Base-by-base conservation (phyloP, 2,329 filamentous ascomycete genomes). In the Trichoderma brevicompactum region DNA sequence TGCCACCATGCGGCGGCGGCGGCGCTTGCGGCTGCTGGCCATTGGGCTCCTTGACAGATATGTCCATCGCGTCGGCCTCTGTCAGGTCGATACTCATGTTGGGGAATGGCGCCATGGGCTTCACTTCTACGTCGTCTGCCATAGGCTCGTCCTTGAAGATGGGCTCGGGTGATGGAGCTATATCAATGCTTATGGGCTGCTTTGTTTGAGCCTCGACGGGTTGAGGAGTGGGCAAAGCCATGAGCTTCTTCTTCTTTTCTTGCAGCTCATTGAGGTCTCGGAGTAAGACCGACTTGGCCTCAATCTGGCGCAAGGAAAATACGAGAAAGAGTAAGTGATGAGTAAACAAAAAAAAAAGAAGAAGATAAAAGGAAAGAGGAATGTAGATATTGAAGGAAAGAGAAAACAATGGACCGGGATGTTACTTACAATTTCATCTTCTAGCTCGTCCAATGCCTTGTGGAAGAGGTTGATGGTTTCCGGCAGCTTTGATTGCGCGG, bases 241-340 rank as follows among this genome's bases (percentile, higher is more conserved):
- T 23, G 23, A 61, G 54, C 19, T 50, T 46, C 41, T 67, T 71
- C 41, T 74, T 73, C 54, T 72, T 72, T 28, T 73, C 72, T 64
- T 72, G 73, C 34, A 79, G 56, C 34, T 74, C 69, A 41, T 83
- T 81, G 7, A 87, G 77, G 68, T 88, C 86, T 68, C 86, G 80
- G 15, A 80, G 74, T 15, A 88, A 67, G 13, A 85, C 82, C 2
- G 85, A 81, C 72, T 87, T 89, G 52, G 85, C 83, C 54, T 73
- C 71, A 43, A 79, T 72, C 78, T 80, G 60, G 41, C 17, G 10
- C 17, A 12, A 15, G 28, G 9, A 19, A 23, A 12, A 13, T 44
- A 13, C 13, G 43, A 28, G 46, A 46, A 19, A 19, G 41, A 19
- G 60, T 54, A 36, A 10, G 19, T 15, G 55, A 15, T 63, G 40